Conservation (phyloP, 2,329 filamentous ascomycete genomes). For the Epichloe coenophiala region DNA sequence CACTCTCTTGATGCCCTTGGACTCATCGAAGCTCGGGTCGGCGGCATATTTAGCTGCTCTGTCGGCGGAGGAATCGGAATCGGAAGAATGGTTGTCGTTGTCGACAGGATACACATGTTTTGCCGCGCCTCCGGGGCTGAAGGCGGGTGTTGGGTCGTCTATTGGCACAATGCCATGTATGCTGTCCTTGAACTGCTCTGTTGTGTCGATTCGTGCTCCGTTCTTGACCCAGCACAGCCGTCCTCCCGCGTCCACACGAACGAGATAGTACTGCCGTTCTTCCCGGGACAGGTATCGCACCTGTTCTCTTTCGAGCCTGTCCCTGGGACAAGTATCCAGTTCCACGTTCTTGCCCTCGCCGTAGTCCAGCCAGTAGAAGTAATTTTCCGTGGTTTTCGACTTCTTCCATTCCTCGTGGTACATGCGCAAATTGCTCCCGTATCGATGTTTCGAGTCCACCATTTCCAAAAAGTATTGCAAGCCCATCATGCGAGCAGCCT, state of each 20-base stretch:
- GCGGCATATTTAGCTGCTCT: slow-evolving; percentile 52
- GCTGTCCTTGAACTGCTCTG: slow-evolving; percentile 63
- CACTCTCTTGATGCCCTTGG: slow-evolving; percentile 38
- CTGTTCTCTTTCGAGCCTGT: slow-evolving; percentile 61
- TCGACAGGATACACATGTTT: slow-evolving; percentile 7
- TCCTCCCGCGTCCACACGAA: slow-evolving; percentile 60
- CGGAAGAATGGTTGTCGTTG: slow-evolving; percentile 11
- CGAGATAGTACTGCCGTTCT: slow-evolving; percentile 69
- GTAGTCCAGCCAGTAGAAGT: slow-evolving; percentile 86
- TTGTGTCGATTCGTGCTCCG: slow-evolving; percentile 62
- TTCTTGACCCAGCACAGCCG: slow-evolving; percentile 79
- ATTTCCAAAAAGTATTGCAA: slow-evolving; percentile 76
- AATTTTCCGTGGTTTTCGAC: slow-evolving; percentile 64
- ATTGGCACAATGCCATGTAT: slow-evolving; percentile 56
- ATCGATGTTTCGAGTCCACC: slow-evolving; percentile 76
- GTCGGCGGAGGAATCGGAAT: slow-evolving; percentile 28
- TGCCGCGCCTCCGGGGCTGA: slow-evolving; percentile 14
- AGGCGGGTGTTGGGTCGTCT: slow-evolving; percentile 46
- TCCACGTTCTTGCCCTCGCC: slow-evolving; percentile 62
- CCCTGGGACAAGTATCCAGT: slow-evolving; percentile 57
- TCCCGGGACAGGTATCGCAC: slow-evolving; percentile 76
- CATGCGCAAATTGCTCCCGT: slow-evolving; percentile 66
- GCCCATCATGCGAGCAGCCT: slow-evolving; percentile 67
- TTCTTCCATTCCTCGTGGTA: slow-evolving; percentile 82
- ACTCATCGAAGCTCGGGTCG: slow-evolving; percentile 46